Evolutionary conservation across 2,329 filamentous ascomycete species (phyloP), one percentile per base, ranked within the genome.

Genomic region (Amylocarpus encephaloides): DNA sequence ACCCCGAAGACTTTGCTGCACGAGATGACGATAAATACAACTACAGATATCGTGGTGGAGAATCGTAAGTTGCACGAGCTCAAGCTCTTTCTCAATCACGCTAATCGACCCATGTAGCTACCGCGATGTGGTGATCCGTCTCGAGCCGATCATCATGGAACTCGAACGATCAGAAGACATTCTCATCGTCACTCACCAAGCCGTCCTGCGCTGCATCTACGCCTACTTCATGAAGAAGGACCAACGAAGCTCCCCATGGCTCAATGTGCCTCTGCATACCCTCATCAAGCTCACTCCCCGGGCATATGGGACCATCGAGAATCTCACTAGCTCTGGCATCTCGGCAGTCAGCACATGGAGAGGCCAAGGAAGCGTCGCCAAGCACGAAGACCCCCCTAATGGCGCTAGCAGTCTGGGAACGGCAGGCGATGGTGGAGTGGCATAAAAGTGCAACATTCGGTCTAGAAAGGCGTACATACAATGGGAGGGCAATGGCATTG

Each of bases 91-190:
- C 15, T 26, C 12, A 38, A 33, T n/a, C 30, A 19, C 38, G 43
- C 51, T 53, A 50, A 53, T 46, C 19, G 15, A 15, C n/a, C n/a
- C n/a, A 13, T 29, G 6, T 34, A 63, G 61, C 16, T 88, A 98
- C 69, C 88, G 92, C 49, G 93, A 98, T 64, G 92, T 98, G 1
- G 93, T 98, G 36, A 97, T 96, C 63, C 89, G 93, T 1, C 82
- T 98, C 0, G 93, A 98, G 66, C 93, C 93, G 55, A 98, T 98
- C 70, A 98, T 98, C 71, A 98, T 98, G 93, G 93, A 98, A 68
- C 77, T 98, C 46, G 93, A 98, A 70, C 82, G 93, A 55, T 89
- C 85, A 60, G 93, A 97, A 69, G 94, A 98, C 66, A 95, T 98
- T 59, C 82, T 98, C 53, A 97, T 98, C 61, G 90, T 98, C 54